Base-by-base conservation (phyloP, 176 grass and related monocot species). In the Aegilops longissima region DNA sequence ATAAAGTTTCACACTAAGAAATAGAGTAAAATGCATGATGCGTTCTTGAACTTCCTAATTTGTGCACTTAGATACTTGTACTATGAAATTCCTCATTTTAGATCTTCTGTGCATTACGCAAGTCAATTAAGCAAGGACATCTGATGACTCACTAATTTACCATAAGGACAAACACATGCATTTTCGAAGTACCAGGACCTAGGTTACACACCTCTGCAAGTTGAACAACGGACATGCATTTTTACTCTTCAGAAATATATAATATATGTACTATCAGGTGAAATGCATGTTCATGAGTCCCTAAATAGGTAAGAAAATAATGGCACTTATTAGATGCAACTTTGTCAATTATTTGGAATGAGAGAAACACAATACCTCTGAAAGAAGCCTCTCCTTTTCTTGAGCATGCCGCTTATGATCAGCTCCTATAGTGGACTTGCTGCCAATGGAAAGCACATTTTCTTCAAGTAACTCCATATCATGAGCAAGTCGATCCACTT, bases 401-500 rank as follows among this genome's bases (percentile, higher is more conserved):
- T 93, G 95, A 35, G 89, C 83, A 82, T 92, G 89, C 23, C 90
- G 89, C 84, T 98, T 95, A 73, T 90, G 86, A 82, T 95, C 95
- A 85, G 91, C 91, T 85, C 95, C 91, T 68, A 95, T 80, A 67
- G 85, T 87, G 58, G 87, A 92, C 64, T 92, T 87, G 70, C 89
- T 95, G 39, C 95, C 93, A 77, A 98, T 83, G 62, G 91, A 89
- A 88, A 93, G 29, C 71, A 84, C 38, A 59, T 90, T 93, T 27
- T 98, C 89, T 84, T 98, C 93, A 18, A 95, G 86, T 45, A 70
- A 80, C 63, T 98, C 95, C n/a, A 98, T 98, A 68, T 98, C 91
- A 90, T n/a, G 23, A 45, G 91, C 77, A 83, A 93, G 93, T 75
- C 54, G 84, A 78, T 98, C 93, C 69, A 98, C 95, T 44, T 98